Evolutionary conservation across 1,284 basidiomycete genomes (phyloP).

Genomic region (Phellinidium pouzarii): DNA sequence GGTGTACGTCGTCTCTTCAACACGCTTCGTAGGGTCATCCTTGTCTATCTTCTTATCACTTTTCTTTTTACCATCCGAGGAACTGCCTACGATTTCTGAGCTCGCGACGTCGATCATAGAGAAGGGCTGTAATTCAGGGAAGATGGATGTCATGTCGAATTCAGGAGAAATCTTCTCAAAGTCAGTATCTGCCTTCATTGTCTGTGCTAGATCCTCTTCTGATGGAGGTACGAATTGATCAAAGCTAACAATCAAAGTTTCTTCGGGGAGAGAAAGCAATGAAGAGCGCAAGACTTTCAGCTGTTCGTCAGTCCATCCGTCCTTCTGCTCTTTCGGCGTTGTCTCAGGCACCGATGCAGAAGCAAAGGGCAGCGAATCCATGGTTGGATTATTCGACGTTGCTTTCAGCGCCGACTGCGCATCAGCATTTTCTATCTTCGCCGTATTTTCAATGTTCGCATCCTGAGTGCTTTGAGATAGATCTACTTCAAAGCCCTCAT

Average conservation of each 20-base stretch:
- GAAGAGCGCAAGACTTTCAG: conserved; percentile 11
- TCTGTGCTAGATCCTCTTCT: conserved; percentile 23
- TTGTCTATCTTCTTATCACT: conserved; percentile 51
- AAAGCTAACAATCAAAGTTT: conserved; percentile 54
- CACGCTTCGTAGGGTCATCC: conserved; percentile 63
- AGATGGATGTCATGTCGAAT: conserved; percentile 49
- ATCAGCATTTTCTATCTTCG: conserved; percentile 23
- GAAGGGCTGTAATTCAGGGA: conserved; percentile 55
- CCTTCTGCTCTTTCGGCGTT: not conserved
- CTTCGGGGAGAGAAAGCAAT: conserved; percentile 23
- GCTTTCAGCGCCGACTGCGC: conserved; percentile 25
- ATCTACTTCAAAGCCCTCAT: conserved; percentile 32
- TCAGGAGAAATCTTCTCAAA: conserved; percentile 31
- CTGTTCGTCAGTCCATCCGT: conserved; percentile 5
- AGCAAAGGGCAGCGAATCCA: conserved; percentile 35
- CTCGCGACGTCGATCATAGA: conserved; percentile 44
- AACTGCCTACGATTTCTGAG: conserved; percentile 22
- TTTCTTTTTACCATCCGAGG: conserved; percentile 40
- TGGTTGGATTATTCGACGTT: conserved; percentile 44
- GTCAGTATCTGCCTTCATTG: conserved; percentile 25
- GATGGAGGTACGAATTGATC: conserved; percentile 40
- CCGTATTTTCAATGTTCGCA: conserved; percentile 23
- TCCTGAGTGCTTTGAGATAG: conserved; percentile 4
- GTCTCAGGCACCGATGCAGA: conserved; percentile 29
- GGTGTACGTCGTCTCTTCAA: conserved; percentile 60